These are phyloP conservation scores for Aquilaria yunnanensis DNA, from an alignment of 345 rosid genomes.

Conservation along the genomic window DNA sequence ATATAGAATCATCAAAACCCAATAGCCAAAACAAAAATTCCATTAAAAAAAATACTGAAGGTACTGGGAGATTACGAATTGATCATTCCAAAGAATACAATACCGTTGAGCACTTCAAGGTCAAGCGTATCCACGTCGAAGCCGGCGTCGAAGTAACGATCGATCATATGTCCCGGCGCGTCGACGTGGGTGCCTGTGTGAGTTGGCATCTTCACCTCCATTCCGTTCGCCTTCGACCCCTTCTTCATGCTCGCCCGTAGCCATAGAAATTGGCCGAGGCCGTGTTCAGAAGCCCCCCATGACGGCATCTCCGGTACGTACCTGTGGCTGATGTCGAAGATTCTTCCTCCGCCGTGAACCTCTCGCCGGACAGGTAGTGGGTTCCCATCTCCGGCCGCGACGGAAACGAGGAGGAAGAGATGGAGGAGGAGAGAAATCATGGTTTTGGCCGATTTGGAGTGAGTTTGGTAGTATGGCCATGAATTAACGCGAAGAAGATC, in stretches of 20 bases:
- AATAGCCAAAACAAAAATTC: neutral
- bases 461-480: too few relatives aligned
- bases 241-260: slow-evolving; percentile 73
- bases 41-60: too few relatives aligned
- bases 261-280: slow-evolving; percentile 61
- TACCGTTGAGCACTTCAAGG: slow-evolving; percentile 61
- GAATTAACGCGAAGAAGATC: too few relatives aligned
- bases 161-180: slow-evolving; percentile 78
- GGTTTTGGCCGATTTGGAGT: neutral
- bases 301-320: slow-evolving; percentile 52
- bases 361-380: slow-evolving; percentile 44
- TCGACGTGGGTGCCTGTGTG: slow-evolving; percentile 95
- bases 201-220: slow-evolving; percentile 65
- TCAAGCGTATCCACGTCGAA: slow-evolving; percentile 89
- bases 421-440: slow-evolving; percentile 1
- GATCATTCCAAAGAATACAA: too few relatives aligned
- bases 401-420: slow-evolving; percentile 10
- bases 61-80: neutral
- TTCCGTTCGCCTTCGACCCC: slow-evolving; percentile 67
- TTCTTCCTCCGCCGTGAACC: slow-evolving; percentile 52
- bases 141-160: slow-evolving; percentile 74
- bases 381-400: slow-evolving; percentile 5
- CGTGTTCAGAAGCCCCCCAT: slow-evolving; percentile 29
- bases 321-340: slow-evolving; percentile 74
- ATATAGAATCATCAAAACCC: neutral